Conservation (phyloP, 2,329 filamentous ascomycete species). For the Apiospora phragmitis region DNA sequence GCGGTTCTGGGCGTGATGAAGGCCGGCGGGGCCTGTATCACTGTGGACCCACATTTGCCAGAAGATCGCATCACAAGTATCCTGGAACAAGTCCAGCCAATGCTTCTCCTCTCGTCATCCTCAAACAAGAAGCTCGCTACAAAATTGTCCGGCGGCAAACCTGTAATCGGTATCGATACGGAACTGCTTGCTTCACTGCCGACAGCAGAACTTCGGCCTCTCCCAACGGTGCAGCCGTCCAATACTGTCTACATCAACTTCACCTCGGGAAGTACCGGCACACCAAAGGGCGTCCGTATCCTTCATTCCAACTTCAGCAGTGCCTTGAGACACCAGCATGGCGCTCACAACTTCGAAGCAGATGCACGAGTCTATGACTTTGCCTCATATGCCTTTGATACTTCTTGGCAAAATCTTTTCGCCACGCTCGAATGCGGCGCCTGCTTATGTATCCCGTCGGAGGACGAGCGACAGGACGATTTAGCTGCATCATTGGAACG, state of each 20-base stretch:
- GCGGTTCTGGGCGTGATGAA: no score
- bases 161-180: no score
- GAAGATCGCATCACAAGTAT: no score
- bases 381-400: not conserved
- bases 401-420: not conserved
- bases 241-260: not conserved
- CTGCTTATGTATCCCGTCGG: not conserved
- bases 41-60: no score
- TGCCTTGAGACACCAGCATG: not conserved
- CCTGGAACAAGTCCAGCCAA: no score
- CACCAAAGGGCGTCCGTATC: not conserved
- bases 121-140: no score
- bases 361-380: not conserved
- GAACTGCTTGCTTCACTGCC: no score
- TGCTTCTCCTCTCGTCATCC: no score
- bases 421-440: not conserved
- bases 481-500: not conserved
- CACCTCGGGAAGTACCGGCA: not conserved
- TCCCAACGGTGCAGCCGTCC: no score
- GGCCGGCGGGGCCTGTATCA: no score
- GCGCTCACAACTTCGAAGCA: not conserved
- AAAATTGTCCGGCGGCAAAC: no score
- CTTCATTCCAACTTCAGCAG: not conserved
- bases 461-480: not conserved
- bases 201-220: no score